These are phyloP conservation scores for Amoeboaphelidium protococcarum DNA, from an alignment of 371 early-diverging fungal genomes.

Conservation along the genomic window DNA sequence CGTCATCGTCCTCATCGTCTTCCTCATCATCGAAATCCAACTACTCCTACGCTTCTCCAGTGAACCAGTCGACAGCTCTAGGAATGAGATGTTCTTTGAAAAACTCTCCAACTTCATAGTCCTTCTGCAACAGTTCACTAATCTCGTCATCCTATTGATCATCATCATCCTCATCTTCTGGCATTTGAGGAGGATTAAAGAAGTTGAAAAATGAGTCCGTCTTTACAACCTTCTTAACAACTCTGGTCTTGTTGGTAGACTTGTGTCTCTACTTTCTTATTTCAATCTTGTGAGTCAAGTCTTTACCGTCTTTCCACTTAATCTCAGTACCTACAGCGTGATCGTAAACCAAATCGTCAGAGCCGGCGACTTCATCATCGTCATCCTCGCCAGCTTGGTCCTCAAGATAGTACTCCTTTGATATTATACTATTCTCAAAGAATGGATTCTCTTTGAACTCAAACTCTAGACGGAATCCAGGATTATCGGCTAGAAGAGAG, in stretches of 20 bases:
- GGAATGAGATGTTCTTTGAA: constrained; percentile 86
- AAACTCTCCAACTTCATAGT: constrained; percentile 83
- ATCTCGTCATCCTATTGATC: constrained; percentile 22
- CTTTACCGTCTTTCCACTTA: constrained; percentile 84
- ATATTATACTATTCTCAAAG: constrained; percentile 55
- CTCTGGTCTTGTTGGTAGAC: constrained; percentile 86
- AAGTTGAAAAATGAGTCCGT: constrained; percentile 81
- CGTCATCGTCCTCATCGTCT: constrained; percentile 1
- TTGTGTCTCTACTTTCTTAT: constrained; percentile 94
- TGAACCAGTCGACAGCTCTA: constrained; percentile 89
- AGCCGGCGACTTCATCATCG: constrained; percentile 3
- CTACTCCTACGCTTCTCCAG: constrained; percentile 45
- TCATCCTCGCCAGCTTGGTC: too few relatives aligned
- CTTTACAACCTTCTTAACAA: constrained; percentile 79
- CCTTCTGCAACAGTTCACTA: constrained; percentile 36
- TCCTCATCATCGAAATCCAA: constrained; percentile 9
- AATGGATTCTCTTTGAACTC: constrained; percentile 57
- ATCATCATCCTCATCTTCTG: constrained; percentile 35
- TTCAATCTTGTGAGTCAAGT: constrained; percentile 65
- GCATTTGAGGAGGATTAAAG: constrained; percentile 54
- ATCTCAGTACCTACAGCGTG: constrained; percentile 61
- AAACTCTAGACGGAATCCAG: constrained; percentile 80
- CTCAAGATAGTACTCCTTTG: constrained; percentile 60
- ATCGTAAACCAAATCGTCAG: constrained; percentile 57
- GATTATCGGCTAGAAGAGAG: constrained; percentile 45